Evolutionary conservation across 2,329 filamentous ascomycete genomes (phyloP).

Genomic region (Trichoderma polysporum): DNA sequence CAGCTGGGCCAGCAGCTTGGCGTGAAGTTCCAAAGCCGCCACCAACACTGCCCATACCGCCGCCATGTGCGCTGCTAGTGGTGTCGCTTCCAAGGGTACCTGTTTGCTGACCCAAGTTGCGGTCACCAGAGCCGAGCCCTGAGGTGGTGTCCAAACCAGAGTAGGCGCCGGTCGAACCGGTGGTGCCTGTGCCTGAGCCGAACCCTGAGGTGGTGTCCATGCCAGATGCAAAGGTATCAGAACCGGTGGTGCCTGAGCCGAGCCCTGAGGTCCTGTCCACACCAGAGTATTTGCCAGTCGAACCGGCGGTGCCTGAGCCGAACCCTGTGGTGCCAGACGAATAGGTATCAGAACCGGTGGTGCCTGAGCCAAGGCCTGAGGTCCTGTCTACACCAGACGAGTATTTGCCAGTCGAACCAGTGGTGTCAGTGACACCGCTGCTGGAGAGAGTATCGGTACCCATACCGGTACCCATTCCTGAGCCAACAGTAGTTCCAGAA

Average conservation of each 20-base stretch:
- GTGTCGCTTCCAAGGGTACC: constrained; percentile 26
- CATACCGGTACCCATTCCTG: constrained; percentile 2
- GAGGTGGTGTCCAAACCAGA: not conserved
- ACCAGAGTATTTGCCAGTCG: not conserved
- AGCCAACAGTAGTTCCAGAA: constrained; percentile 37
- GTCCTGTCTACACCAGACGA: not conserved
- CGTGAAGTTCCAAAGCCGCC: constrained; percentile 22
- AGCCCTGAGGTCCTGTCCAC: too few species aligned
- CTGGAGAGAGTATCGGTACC: constrained; percentile 27
- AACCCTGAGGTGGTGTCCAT: not conserved
- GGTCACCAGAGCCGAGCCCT: not conserved
- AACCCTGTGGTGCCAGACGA: not conserved
- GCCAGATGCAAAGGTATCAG: not conserved
- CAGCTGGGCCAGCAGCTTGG: constrained; percentile 32
- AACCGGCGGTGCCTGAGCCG: not conserved
- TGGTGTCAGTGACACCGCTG: constrained; percentile 18
- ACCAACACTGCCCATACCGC: constrained; percentile 26
- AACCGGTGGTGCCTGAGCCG: not conserved
- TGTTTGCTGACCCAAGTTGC: not conserved
- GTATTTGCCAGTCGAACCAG: constrained; percentile 25
- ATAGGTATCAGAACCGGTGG: not conserved
- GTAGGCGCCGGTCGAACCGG: not conserved
- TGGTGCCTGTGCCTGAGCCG: too few species aligned
- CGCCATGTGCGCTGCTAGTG: constrained; percentile 1
- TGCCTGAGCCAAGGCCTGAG: not conserved